Evolutionary conservation across 2,329 filamentous ascomycete species (phyloP).

Genomic region (Meredithiella fracta): DNA sequence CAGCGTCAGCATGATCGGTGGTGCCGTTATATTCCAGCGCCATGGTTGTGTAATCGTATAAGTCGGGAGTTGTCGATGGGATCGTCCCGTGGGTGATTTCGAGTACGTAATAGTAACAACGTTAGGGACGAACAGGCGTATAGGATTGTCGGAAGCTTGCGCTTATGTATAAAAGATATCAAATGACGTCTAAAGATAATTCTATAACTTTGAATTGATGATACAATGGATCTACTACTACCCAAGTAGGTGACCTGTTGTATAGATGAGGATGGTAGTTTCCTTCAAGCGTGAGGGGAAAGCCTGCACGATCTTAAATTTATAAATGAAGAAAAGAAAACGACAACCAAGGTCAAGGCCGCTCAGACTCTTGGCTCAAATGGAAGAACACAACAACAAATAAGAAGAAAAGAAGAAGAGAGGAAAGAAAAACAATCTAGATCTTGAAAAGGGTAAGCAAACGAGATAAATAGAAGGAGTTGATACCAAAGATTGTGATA

Average conservation of each 20-base stretch:
- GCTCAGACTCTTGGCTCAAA: neutral
- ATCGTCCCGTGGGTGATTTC: constrained; percentile 1
- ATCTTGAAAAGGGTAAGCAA: neutral
- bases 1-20: constrained; percentile 31
- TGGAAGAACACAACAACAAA: neutral
- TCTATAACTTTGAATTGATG: no score
- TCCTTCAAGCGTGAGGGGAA: neutral
- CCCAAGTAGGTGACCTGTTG: neutral
- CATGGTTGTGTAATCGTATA: constrained; percentile 18
- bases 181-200: neutral
- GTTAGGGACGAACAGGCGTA: neutral
- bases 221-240: no score
- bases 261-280: neutral
- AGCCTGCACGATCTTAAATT: neutral
- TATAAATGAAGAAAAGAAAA: neutral
- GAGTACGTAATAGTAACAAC: constrained; percentile 3
- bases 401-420: neutral
- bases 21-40: constrained; percentile 35
- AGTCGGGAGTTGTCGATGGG: neutral
- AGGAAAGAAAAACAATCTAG: neutral
- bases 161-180: neutral
- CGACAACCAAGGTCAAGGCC: neutral
- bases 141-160: neutral
- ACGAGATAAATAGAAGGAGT: neutral
- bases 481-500: neutral